Percentiles rank a stretch among this genome's conserved stretches.
These are phyloP conservation scores for Sordariomycetes sp. DNA, from an alignment of 2,329 filamentous ascomycete genomes.

Conservation along the genomic window DNA sequence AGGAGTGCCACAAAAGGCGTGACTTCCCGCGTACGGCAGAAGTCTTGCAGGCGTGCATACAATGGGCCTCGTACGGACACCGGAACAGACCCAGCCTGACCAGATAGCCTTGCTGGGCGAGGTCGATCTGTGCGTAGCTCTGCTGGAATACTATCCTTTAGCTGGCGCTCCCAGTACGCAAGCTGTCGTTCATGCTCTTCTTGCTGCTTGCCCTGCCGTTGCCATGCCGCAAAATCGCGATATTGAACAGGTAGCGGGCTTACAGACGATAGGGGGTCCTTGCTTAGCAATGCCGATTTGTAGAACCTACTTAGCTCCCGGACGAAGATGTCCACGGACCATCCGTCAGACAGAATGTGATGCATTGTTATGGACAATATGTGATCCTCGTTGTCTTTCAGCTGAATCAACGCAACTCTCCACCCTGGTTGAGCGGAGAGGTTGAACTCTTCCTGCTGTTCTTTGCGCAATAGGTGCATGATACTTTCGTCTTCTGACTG, in stretches of 20 bases:
- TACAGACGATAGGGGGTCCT: not conserved
- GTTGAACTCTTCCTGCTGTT: constrained; percentile 4
- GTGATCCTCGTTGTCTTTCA: constrained; percentile 6
- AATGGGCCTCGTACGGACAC: constrained; percentile 4
- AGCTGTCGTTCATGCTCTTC: constrained; percentile 8
- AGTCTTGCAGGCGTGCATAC: constrained; percentile 6
- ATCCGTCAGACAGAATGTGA: constrained; percentile 5
- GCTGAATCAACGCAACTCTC: constrained; percentile 4
- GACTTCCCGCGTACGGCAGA: not conserved
- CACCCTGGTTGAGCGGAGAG: constrained; percentile 4
- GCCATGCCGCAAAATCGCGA: constrained; percentile 14
- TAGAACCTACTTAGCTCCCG: constrained; percentile 3
- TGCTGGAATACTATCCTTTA: constrained; percentile 1
- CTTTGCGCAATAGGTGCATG: not conserved
- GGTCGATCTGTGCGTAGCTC: constrained; percentile 24
- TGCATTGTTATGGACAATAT: constrained; percentile 7
- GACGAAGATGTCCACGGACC: constrained; percentile 5
- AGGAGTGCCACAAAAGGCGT: constrained; percentile 7
- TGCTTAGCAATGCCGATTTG: not conserved
- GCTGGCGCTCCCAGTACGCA: constrained; percentile 11
- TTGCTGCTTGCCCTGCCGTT: constrained; percentile 10
- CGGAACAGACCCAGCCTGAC: not conserved
- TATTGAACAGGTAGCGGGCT: constrained; percentile 12
- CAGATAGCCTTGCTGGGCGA: constrained; percentile 5
- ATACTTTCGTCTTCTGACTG: not conserved